Evolutionary conservation across 495 filamentous ascomycete species (phyloP), one percentile per base, ranked within the genome.

Genomic region (Elaphomyces granulatus): DNA sequence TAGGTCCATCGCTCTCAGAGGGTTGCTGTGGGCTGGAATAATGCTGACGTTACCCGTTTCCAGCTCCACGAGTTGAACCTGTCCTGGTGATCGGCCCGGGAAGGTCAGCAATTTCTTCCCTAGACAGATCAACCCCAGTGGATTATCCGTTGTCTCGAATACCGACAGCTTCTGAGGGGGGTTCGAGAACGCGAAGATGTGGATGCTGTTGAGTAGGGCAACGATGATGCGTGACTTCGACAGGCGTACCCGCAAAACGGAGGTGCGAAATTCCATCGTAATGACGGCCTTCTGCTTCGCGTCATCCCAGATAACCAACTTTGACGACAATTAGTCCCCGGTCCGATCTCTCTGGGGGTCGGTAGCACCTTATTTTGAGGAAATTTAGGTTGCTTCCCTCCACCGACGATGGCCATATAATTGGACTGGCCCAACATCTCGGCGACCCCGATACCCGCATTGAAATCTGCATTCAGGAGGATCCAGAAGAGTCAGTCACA

Each of bases 271-370:
- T 40, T 83, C 79, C 32, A 92, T 70, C 0, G 75, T 75, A 33
- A 87, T 72, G 18, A 74, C 79, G 4, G 74, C 69, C 49, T 82
- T 83, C 45, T 81, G 75, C 46, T 82, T 85, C 17, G 67, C 69
- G 48, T 93, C 85, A 54, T 96, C 87, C 90, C 88, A 98, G 43
- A 95, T 81, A 19, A 93, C 73, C 43, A 87, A 67, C 81, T 84
- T 31, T 17, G 17, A 21, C 17, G 14, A 39, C 23, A n/a, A 15
- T 18, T 15, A 2, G 19, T 10, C 28, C 3, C 14, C 36, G 21
- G n/a, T 18, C 7, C 15, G 1, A 18, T 42, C 14, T 20, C 26
- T 20, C 32, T n/a, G 20, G 44, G 20, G 45, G 45, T 26, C 40
- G 34, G 44, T 45, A 63, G 52, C 49, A 80, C 87, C 63, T 93